Base-by-base conservation (phyloP, 2,329 filamentous ascomycete species). In the Taxawa tesnikishii region DNA sequence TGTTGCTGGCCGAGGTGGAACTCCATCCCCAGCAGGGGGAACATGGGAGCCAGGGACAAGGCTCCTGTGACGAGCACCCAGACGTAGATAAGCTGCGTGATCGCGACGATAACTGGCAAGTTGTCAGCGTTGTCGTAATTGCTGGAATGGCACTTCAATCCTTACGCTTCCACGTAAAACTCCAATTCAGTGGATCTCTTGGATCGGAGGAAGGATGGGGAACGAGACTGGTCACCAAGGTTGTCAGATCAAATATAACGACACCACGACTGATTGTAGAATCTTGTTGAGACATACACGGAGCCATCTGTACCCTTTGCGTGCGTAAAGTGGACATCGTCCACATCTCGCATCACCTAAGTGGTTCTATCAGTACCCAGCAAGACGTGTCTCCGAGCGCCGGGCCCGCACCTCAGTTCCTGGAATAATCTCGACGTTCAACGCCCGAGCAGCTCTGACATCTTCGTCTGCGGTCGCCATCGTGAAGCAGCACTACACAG, bases 31-130 rank as follows among this genome's bases (percentile, higher is more conserved):
- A 63, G 48, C 6, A 61, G 46, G 2, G 58, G 57, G 33, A 62
- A 62, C 48, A 63, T 55, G 2, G 59, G 59, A 2, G 58, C 59
- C 17, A 62, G 51, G 3, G 56, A 62, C 3, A 63, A 46, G 4
- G 58, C 58, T 3, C 55, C 54, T 11, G 56, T 59, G 1, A 62
- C 58, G 3, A 56, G 46, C 8, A 62, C 57, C 52, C 58, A 62
- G 8, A 59, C 53, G 36, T 59, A 59, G 10, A 60, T 43, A 33
- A 55, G 48, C 34, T 59, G 56, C 11, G 53, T 54, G n/a, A 46
- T 39, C 30, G 58, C 53, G 5, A 50, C 52, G 30, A 48, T 49
- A 21, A 58, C 50, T 53, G 17, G 26, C 5, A 26, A 15, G 16
- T 6, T 9, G 11, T 12, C 19, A 26, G 5, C 13, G n/a, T n/a